Evolutionary conservation across 345 rosid species (phyloP), one percentile per base, ranked within the genome.

Genomic region (Kernera saxatilis): DNA sequence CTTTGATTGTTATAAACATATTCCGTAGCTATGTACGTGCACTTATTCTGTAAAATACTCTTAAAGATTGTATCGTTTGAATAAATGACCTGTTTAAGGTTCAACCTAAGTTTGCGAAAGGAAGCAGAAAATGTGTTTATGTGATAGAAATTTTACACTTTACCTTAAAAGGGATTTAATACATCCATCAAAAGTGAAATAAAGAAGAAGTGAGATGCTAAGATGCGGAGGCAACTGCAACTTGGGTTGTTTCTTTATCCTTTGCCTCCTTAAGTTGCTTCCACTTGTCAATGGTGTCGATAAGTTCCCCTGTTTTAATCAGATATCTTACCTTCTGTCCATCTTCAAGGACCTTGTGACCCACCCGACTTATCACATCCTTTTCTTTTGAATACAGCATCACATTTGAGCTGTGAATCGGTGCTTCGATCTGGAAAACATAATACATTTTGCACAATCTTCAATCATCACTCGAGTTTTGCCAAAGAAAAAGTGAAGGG

Each of bases 341-440:
- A 74, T 86, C 58, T 2, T 89, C 91, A 10, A 89, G 89, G 22
- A 84, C 74, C 70, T 84, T 89, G 76, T 89, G 98, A 29, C 97
- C 97, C 56, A 91, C 86, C 27, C 97, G 83, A 72, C 98, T 93
- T 11, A 84, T 82, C 3, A 86, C 85, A 0, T 91, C 79, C 76
- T 89, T 62, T 39, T 93, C 98, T 76, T 89, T 89, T 0, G 97
- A 93, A 76, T 91, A 89, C 3, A 91, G 77, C 98, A 93, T 91
- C 83, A 91, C 96, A 18, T 89, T 91, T 12, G 98, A 93, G 82
- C 97, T 93, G 80, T 93, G 98, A 69, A 93, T 82, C 4, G 95
- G 91, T 25, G 96, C 96, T 84, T 91, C 98, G 6, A 91, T 84
- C 98, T 93, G 90, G 26, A 86, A 82, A 51, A 21, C 9, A 19